phyloP scores from a whole-genome alignment of 441 rosid genomes.

The Manihot esculenta region DNA sequence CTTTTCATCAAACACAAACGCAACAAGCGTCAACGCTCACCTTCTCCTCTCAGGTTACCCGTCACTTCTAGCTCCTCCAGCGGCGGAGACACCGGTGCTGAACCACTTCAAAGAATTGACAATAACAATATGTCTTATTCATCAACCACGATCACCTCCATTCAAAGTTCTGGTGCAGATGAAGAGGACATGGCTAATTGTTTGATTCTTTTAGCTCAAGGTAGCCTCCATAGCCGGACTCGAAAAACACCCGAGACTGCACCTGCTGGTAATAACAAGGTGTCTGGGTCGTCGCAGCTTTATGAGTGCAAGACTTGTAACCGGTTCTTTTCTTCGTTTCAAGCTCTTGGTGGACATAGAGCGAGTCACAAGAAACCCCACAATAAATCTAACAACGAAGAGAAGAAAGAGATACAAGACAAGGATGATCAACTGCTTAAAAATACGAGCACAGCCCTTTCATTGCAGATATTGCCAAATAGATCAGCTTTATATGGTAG shows the following conservation, averaged over 20 bases:
- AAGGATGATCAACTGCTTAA: slow-evolving; percentile 11
- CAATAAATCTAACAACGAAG: slow-evolving; percentile 14
- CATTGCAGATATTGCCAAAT: slow-evolving; percentile 46
- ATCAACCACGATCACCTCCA: slow-evolving; percentile 11
- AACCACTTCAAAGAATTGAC: slow-evolving; percentile 26
- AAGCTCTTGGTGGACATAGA: slow-evolving; percentile 93
- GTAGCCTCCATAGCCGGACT: slow-evolving; percentile 22
- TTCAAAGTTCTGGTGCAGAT: slow-evolving; percentile 33
- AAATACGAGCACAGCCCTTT: slow-evolving; percentile 40
- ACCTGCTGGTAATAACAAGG: slow-evolving; percentile 26
- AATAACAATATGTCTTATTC: slow-evolving; percentile 12
- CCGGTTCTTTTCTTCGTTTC: slow-evolving; percentile 78
- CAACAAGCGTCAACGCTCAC: slow-evolving; percentile 60
- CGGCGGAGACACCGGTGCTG: slow-evolving; percentile 22
- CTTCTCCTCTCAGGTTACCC: slow-evolving; percentile 31
- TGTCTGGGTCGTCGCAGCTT: slow-evolving; percentile 36
- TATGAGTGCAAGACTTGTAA: slow-evolving; percentile 91
- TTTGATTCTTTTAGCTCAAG: slow-evolving; percentile 81
- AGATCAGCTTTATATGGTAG: slow-evolving; percentile 8
- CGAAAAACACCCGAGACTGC: background rate
- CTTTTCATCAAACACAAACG: slow-evolving; percentile 63
- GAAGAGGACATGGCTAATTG: slow-evolving; percentile 97
- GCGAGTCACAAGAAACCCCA: slow-evolving; percentile 89
- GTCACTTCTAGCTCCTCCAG: slow-evolving; percentile 30
- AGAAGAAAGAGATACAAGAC: slow-evolving; percentile 1